Percentiles rank a stretch among this genome's conserved stretches.
Conservation (phyloP, 331 rosid genomes). For the Prunus yedoensis region DNA sequence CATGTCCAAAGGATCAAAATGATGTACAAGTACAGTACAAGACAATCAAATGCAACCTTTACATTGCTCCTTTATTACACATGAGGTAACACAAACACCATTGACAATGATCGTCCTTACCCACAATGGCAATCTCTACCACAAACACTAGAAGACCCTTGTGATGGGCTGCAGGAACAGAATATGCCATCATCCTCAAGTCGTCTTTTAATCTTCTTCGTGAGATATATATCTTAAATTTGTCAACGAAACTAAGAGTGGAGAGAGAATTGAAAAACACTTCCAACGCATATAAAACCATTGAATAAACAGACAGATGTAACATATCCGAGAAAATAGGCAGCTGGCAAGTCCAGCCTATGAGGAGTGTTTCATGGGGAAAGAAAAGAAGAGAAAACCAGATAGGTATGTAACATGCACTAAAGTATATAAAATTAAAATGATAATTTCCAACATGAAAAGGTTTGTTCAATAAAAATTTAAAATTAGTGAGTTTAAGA, state of each 20-base stretch:
- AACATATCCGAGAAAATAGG: background rate
- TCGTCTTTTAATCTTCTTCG: conserved; percentile 73
- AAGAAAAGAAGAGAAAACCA: background rate
- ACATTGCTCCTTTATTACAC: background rate
- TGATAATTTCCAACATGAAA: background rate
- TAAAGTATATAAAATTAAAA: background rate
- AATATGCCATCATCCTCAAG: conserved; percentile 91
- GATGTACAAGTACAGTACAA: background rate
- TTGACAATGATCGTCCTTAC: conserved; percentile 46
- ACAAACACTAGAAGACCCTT: conserved; percentile 66
- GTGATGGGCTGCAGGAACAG: conserved; percentile 63
- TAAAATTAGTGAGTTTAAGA: background rate
- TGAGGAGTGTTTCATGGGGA: background rate
- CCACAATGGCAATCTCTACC: conserved; percentile 92
- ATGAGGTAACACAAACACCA: background rate
- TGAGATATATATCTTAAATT: conserved; percentile 71
- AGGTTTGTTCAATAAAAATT: background rate
- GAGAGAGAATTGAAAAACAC: conserved; percentile 18
- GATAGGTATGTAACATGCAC: background rate
- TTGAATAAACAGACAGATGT: background rate
- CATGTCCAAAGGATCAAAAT: background rate
- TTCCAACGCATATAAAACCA: conserved; percentile 8
- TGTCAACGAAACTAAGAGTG: conserved; percentile 47
- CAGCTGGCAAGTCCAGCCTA: background rate
- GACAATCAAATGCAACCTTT: background rate